Percentiles rank a stretch among this genome's conserved stretches.
Conservation (phyloP, 139 green algal genomes). For the Protoeuglena noctilucae region DNA sequence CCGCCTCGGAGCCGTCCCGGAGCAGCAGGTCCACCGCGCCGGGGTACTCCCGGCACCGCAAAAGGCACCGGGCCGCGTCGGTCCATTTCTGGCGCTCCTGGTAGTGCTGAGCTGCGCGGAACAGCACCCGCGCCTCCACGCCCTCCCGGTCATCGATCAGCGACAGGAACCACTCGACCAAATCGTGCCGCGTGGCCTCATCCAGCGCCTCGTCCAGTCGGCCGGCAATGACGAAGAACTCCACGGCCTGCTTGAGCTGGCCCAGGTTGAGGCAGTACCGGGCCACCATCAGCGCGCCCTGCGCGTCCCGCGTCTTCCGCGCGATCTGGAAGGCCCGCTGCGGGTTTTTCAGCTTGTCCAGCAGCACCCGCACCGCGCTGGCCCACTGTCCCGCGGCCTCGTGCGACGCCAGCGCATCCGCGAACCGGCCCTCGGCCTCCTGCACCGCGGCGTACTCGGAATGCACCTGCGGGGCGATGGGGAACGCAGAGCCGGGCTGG, state of each 20-base stretch:
- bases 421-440: constrained; percentile 40
- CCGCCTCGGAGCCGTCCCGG: constrained; percentile 18
- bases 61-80: constrained; percentile 38
- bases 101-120: constrained; percentile 38
- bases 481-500: too few species aligned
- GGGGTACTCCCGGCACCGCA: constrained; percentile 23
- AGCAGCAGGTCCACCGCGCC: constrained; percentile 36
- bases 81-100: constrained; percentile 27
- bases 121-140: constrained; percentile 10
- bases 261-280: constrained; percentile 27
- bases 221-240: constrained; percentile 46
- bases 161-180: constrained; percentile 21
- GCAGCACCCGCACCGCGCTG: constrained; percentile 38
- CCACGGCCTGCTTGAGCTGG: constrained; percentile 19
- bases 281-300: constrained; percentile 25
- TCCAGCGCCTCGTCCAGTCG: constrained; percentile 53
- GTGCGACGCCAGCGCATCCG: constrained; percentile 31
- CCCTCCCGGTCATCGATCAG: constrained; percentile 38
- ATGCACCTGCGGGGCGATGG: constrained; percentile 40
- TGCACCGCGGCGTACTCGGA: constrained; percentile 57
- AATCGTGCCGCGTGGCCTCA: constrained; percentile 35
- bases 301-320: constrained; percentile 28
- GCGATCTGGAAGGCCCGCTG: constrained; percentile 41
- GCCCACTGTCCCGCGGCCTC: constrained; percentile 42
- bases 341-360: constrained; percentile 42